A percentile compares a stretch with the other conserved stretches of the same genome.
phyloP scores from a whole-genome alignment of 1,284 basidiomycete species.

The Irpex lacteus region DNA sequence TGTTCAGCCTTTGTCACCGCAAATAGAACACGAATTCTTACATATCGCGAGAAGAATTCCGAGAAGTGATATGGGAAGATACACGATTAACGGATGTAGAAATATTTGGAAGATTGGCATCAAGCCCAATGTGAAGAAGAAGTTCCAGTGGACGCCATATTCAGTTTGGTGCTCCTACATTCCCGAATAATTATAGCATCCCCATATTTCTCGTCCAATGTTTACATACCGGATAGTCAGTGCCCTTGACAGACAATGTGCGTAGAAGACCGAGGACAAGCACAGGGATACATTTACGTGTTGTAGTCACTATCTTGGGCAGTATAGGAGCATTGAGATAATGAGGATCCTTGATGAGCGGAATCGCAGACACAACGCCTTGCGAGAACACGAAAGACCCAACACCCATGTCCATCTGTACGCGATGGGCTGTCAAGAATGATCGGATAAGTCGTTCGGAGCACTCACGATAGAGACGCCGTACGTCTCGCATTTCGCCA shows the following conservation, averaged over 20 bases:
- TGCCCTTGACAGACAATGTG: conserved; percentile 87
- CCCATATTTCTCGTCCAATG: neutral
- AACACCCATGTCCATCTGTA: conserved; percentile 95
- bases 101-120: conserved; percentile 76
- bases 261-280: conserved; percentile 75
- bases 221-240: conserved; percentile 82
- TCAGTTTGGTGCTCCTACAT: conserved; percentile 91
- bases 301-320: conserved; percentile 48
- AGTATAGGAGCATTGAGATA: conserved; percentile 48
- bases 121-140: conserved; percentile 90
- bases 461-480: conserved; percentile 88
- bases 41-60: conserved; percentile 64
- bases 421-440: conserved; percentile 5
- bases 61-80: conserved; percentile 59
- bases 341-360: conserved; percentile 60
- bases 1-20: neutral
- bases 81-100: conserved; percentile 61
- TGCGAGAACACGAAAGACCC: conserved; percentile 96
- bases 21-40: conserved; percentile 32
- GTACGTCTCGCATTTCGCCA: conserved; percentile 94
- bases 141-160: conserved; percentile 99
- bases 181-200: neutral
- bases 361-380: conserved; percentile 84
- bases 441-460: neutral
- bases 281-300: conserved; percentile 67